These are phyloP conservation scores for Alternaria consortialis DNA, from an alignment of 2,329 filamentous ascomycete genomes.

Conservation along the genomic window DNA sequence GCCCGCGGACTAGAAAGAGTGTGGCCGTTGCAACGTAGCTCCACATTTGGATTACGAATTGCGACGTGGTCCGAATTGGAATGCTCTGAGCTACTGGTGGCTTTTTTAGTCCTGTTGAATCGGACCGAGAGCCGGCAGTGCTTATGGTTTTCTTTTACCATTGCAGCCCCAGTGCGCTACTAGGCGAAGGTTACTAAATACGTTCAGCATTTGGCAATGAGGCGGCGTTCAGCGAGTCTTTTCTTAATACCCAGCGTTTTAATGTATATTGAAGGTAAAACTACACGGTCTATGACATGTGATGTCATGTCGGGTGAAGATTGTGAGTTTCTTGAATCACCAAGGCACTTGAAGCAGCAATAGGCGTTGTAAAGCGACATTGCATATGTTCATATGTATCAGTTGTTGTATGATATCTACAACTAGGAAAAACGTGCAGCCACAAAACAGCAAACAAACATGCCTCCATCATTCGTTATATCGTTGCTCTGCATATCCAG, in stretches of 20 bases:
- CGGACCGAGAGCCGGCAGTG: neutral
- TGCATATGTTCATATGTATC: neutral
- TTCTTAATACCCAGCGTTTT: neutral
- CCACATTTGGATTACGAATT: neutral
- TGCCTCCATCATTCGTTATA: neutral
- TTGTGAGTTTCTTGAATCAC: neutral
- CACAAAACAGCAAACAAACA: neutral
- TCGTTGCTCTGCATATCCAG: slow-evolving; percentile 2
- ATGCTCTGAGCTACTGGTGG: neutral
- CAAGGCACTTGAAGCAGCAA: neutral
- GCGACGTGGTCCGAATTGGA: slow-evolving; percentile 5
- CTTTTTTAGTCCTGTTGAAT: neutral
- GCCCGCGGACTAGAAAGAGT: neutral
- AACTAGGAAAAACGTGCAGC: neutral
- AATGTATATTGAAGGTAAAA: neutral
- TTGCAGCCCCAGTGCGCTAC: neutral
- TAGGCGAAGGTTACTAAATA: neutral
- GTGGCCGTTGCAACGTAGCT: neutral
- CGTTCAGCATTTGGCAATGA: neutral
- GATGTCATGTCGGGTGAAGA: neutral
- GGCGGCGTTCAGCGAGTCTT: neutral
- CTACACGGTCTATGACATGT: neutral
- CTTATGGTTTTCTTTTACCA: neutral
- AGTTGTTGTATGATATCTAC: neutral
- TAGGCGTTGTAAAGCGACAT: neutral